Evolutionary conservation across 1,139 yeast genomes (phyloP).

Genomic region (Saccharomyces uvarum): DNA sequence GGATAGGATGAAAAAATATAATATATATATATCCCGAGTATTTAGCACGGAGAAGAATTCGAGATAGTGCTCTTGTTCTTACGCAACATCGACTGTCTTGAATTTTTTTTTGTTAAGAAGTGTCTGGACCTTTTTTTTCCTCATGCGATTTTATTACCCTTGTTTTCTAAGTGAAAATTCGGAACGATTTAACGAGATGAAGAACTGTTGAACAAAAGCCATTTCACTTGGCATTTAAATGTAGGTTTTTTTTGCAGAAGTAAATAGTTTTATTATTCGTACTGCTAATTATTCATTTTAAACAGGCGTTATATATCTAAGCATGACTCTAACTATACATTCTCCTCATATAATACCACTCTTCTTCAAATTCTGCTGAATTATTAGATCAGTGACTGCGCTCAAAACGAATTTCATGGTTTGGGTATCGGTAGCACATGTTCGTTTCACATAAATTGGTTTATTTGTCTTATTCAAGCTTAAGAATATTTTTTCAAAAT

Average conservation of each 20-base stretch:
- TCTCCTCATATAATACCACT: slow-evolving; percentile 61
- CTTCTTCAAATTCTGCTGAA: slow-evolving; percentile 72
- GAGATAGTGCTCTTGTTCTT: background rate
- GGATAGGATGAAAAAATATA: background rate
- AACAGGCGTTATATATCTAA: background rate
- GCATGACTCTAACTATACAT: background rate
- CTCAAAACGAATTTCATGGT: slow-evolving; percentile 83
- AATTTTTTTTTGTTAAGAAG: background rate
- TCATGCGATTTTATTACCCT: slow-evolving; percentile 1
- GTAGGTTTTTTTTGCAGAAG: background rate
- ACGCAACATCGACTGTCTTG: background rate
- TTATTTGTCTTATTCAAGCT: slow-evolving; percentile 55
- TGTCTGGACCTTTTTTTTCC: slow-evolving; percentile 1
- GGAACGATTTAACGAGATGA: background rate
- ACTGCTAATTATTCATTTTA: background rate
- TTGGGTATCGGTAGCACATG: slow-evolving; percentile 91
- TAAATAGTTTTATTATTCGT: background rate
- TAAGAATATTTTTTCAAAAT: slow-evolving; percentile 58
- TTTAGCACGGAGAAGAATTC: background rate
- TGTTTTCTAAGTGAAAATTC: background rate
- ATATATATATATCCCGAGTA: background rate
- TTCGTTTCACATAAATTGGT: slow-evolving; percentile 81
- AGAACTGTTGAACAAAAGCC: background rate
- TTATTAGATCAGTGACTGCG: slow-evolving; percentile 87
- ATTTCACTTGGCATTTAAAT: background rate